Conservation (phyloP, 1,284 basidiomycete species). For the Grifola frondosa region DNA sequence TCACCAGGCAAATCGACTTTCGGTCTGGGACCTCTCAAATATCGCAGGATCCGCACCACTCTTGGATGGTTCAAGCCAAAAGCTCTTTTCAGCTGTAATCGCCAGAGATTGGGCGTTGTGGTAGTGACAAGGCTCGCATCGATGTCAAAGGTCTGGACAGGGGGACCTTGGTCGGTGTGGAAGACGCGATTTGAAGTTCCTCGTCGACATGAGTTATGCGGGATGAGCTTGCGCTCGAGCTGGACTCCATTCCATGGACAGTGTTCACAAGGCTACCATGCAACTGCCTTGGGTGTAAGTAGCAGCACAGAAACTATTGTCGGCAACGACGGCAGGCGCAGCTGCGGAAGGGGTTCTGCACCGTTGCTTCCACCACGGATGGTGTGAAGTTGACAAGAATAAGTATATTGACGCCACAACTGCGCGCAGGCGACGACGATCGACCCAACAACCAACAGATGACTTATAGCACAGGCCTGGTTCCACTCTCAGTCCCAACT, state of each 20-base stretch:
- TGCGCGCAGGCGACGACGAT: too few species aligned
- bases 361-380: too few species aligned
- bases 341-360: too few species aligned
- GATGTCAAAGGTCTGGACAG: constrained; percentile 19
- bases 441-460: too few species aligned
- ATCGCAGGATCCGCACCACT: constrained; percentile 32
- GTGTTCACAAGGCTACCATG: too few species aligned
- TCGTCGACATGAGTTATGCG: constrained; percentile 19
- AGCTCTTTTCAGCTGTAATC: constrained; percentile 13
- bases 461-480: too few species aligned
- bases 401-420: too few species aligned
- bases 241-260: constrained; percentile 26
- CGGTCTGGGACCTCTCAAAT: constrained; percentile 60
- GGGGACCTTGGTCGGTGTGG: constrained; percentile 13
- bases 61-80: constrained; percentile 24
- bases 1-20: constrained; percentile 56
- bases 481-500: too few species aligned
- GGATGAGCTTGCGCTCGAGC: constrained; percentile 27
- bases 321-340: too few species aligned
- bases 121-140: constrained; percentile 9
- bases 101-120: constrained; percentile 10
- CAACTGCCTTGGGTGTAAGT: too few species aligned
- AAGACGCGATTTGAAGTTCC: constrained; percentile 7
- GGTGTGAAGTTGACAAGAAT: too few species aligned
- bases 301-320: too few species aligned